A percentile compares a stretch with the other conserved stretches of the same genome.
Evolutionary conservation across 2,329 filamentous ascomycete genomes (phyloP).

Genomic region (Trematosphaeria pertusa): DNA sequence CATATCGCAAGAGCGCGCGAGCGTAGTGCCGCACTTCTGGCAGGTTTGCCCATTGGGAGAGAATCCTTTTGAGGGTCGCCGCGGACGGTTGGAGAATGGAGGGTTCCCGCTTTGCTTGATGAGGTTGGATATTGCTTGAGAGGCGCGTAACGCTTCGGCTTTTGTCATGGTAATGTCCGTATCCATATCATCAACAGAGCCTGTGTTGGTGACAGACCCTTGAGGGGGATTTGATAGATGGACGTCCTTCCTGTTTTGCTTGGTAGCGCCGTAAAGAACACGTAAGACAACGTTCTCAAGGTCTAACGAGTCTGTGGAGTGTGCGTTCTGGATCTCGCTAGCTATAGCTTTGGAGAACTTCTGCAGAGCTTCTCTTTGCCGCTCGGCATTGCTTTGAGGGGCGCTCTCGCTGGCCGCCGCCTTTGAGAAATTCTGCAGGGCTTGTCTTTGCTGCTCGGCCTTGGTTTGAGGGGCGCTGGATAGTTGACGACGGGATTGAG

Average conservation of each 20-base stretch:
- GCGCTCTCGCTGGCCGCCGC: conserved; percentile 22
- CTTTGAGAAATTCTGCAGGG: conserved; percentile 31
- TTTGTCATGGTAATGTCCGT: conserved; percentile 23
- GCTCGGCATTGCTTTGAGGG: conserved; percentile 43
- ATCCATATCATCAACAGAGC: no score
- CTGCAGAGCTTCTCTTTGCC: conserved; percentile 33
- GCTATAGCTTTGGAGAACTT: conserved; percentile 30
- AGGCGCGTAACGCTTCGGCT: conserved; percentile 28
- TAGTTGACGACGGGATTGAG: conserved; percentile 9
- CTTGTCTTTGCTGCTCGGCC: conserved; percentile 22
- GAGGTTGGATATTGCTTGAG: conserved; percentile 33
- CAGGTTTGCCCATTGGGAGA: conserved; percentile 25
- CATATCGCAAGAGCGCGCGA: conserved; percentile 50
- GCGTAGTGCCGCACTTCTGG: conserved; percentile 24
- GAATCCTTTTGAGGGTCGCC: conserved; percentile 20
- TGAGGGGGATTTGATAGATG: not conserved
- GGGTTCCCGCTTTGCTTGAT: conserved; percentile 28
- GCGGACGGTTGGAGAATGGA: conserved; percentile 11
- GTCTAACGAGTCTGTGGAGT: conserved; percentile 22
- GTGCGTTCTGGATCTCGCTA: conserved; percentile 23
- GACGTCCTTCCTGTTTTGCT: conserved; percentile 4
- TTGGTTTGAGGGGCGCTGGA: conserved; percentile 40
- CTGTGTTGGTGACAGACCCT: not conserved
- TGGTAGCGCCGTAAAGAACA: conserved; percentile 20
- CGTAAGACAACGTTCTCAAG: conserved; percentile 32